A percentile compares a stretch with the other conserved stretches of the same genome.
phyloP scores from a whole-genome alignment of 2,329 filamentous ascomycete genomes.

The Penicillium sp. region DNA sequence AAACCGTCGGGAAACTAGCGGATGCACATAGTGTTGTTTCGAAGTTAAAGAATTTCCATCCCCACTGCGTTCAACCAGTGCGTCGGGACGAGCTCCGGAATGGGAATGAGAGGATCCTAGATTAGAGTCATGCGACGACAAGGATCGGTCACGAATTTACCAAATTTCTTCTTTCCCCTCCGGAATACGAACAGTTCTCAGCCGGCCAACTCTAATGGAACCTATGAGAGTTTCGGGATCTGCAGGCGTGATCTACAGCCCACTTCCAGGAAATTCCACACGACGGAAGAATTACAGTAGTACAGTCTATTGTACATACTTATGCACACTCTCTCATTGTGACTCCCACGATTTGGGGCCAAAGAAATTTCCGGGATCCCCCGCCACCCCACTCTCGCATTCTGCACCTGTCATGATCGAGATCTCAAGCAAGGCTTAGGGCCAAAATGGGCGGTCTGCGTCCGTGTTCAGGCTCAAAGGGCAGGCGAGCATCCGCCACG shows the following conservation, averaged over 20 bases:
- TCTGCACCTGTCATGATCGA: not conserved
- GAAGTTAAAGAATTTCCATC: not conserved
- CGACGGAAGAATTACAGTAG: not conserved
- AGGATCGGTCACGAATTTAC: too few relatives aligned
- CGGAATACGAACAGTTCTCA: too few relatives aligned
- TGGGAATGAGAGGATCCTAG: not conserved
- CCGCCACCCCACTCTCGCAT: not conserved
- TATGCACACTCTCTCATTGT: not conserved
- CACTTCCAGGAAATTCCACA: not conserved
- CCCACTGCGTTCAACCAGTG: conserved; percentile 4
- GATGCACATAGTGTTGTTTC: not conserved
- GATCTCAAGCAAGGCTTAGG: not conserved
- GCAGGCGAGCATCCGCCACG: conserved; percentile 1
- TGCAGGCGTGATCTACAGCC: not conserved
- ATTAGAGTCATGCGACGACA: not conserved
- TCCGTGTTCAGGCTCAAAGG: not conserved
- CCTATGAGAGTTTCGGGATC: not conserved
- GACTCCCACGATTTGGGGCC: not conserved
- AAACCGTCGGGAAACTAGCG: conserved; percentile 3
- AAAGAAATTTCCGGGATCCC: not conserved
- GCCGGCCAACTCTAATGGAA: too few relatives aligned
- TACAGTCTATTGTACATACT: not conserved
- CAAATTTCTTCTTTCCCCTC: too few relatives aligned
- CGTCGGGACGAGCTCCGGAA: conserved; percentile 2
- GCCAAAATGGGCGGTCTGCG: conserved; percentile 6